Percentiles rank a stretch among this genome's conserved stretches.
These are phyloP conservation scores for Xylogone sp. DNA, from an alignment of 2,329 filamentous ascomycete genomes.

Conservation along the genomic window DNA sequence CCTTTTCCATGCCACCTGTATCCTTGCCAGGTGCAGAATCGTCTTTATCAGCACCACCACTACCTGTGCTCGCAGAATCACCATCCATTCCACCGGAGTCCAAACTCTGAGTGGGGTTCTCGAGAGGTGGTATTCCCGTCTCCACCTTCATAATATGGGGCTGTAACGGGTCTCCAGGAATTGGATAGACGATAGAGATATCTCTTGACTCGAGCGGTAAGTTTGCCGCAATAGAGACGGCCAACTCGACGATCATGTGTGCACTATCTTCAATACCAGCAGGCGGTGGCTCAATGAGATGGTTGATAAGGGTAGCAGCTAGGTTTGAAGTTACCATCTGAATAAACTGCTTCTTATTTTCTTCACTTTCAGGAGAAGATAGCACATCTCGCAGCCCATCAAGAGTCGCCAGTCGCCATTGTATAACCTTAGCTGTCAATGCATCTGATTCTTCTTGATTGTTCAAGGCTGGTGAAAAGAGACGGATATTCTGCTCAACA, in stretches of 20 bases:
- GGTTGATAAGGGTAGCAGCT: slow-evolving; percentile 65
- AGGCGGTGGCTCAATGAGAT: slow-evolving; percentile 73
- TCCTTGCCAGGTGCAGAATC: slow-evolving; percentile 19
- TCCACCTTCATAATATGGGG: slow-evolving; percentile 83
- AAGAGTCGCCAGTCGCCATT: slow-evolving; percentile 89
- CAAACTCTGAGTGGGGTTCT: slow-evolving; percentile 29
- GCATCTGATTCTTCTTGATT: slow-evolving; percentile 88
- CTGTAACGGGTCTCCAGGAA: slow-evolving; percentile 69
- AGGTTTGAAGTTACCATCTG: slow-evolving; percentile 66
- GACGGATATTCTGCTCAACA: slow-evolving; percentile 84
- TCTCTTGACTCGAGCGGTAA: slow-evolving; percentile 88
- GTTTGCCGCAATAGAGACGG: slow-evolving; percentile 80
- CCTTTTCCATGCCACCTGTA: slow-evolving; percentile 15
- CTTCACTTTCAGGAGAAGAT: slow-evolving; percentile 58
- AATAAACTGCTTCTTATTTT: slow-evolving; percentile 66
- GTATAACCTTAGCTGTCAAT: slow-evolving; percentile 79
- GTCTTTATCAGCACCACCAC: slow-evolving; percentile 25
- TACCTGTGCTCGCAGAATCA: slow-evolving; percentile 23
- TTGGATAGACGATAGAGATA: slow-evolving; percentile 80
- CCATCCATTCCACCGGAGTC: slow-evolving; percentile 12
- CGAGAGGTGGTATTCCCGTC: slow-evolving; percentile 57
- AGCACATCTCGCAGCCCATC: slow-evolving; percentile 80
- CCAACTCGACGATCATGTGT: slow-evolving; percentile 88
- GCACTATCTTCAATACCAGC: slow-evolving; percentile 82
- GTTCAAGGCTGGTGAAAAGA: slow-evolving; percentile 66